Conservation (phyloP, 1,139 yeast genomes). For the Arxiozyma bovina region DNA sequence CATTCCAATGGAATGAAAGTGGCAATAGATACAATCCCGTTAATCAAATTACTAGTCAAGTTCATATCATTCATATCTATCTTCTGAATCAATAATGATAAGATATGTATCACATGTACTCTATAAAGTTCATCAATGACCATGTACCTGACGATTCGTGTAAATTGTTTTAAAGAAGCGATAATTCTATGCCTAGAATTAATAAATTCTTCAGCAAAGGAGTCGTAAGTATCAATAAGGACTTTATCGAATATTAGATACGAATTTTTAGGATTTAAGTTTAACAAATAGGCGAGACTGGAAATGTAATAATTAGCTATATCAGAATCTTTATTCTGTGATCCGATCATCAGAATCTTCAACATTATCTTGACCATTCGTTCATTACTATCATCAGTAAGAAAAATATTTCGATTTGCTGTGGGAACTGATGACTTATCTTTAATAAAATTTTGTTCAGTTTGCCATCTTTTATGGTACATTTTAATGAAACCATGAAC, state of each 20-base stretch:
- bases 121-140: conserved; percentile 58
- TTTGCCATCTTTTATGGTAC: conserved; percentile 40
- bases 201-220: conserved; percentile 64
- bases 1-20: conserved; percentile 65
- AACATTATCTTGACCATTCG: conserved; percentile 42
- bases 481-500: conserved; percentile 48
- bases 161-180: conserved; percentile 63
- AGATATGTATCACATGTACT: conserved; percentile 67
- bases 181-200: conserved; percentile 77
- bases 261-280: conserved; percentile 43
- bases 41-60: conserved; percentile 63
- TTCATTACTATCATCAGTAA: not conserved
- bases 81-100: conserved; percentile 70
- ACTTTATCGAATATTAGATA: conserved; percentile 51
- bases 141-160: conserved; percentile 60
- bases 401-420: conserved; percentile 18
- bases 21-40: conserved; percentile 64
- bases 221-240: conserved; percentile 70
- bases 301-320: conserved; percentile 53
- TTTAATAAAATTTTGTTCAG: not conserved
- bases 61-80: conserved; percentile 82
- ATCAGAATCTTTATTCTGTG: conserved; percentile 62
- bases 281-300: conserved; percentile 56
- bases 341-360: conserved; percentile 51
- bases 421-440: conserved; percentile 31